Conservation (phyloP, 2,329 filamentous ascomycete genomes). For the Lasiodiplodia citricola region DNA sequence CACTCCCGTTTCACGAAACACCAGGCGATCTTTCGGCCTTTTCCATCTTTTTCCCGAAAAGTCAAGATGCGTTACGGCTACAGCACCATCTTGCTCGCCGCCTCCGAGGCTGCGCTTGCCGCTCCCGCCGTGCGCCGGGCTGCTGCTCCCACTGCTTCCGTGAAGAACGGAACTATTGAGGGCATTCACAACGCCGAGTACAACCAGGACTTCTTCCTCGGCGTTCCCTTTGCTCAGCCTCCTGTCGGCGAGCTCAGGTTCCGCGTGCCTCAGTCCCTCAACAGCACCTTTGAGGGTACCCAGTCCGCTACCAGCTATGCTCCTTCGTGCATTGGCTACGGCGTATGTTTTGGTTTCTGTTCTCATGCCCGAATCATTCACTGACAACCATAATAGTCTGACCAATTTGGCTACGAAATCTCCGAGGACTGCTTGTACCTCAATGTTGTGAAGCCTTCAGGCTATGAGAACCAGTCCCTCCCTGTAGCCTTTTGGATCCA, state of each 20-base stretch:
- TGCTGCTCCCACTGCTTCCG: constrained; percentile 38
- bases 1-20: not conserved
- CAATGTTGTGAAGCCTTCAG: constrained; percentile 64
- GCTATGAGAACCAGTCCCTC: constrained; percentile 50
- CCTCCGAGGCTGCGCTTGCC: constrained; percentile 10
- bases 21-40: not conserved
- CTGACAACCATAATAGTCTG: constrained; percentile 11
- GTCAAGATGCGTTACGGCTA: constrained; percentile 16
- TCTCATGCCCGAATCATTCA: not conserved
- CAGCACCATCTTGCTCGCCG: constrained; percentile 17
- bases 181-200: constrained; percentile 47
- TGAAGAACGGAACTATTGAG: constrained; percentile 52
- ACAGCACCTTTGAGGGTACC: constrained; percentile 49
- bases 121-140: not conserved
- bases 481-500: constrained; percentile 69
- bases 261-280: constrained; percentile 55
- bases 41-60: not conserved
- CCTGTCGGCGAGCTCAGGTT: constrained; percentile 61
- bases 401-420: constrained; percentile 33
- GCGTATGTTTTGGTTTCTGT: constrained; percentile 26
- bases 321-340: constrained; percentile 49
- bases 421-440: constrained; percentile 67
- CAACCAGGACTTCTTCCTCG: constrained; percentile 55
- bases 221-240: constrained; percentile 63
- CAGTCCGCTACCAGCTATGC: constrained; percentile 50